These are phyloP conservation scores for Helicostylum pulchrum DNA, from an alignment of 192 early-diverging fungal genomes.

Conservation along the genomic window DNA sequence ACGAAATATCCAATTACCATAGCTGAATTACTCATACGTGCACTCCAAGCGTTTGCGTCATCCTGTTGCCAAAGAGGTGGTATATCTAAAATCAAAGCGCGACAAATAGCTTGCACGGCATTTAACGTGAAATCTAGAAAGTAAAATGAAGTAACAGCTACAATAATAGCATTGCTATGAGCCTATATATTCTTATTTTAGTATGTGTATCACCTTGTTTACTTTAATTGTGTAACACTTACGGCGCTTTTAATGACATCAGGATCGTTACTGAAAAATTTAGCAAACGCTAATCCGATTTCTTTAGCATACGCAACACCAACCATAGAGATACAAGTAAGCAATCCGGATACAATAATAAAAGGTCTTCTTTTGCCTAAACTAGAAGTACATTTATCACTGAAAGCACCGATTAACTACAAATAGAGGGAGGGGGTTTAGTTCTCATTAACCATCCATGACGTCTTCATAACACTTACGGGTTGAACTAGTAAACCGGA, in stretches of 20 bases:
- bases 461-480: constrained; percentile 7
- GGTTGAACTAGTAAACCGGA: constrained; percentile 36
- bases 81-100: constrained; percentile 85
- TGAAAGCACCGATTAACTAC: constrained; percentile 74
- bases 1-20: constrained; percentile 84
- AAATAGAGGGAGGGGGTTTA: not conserved
- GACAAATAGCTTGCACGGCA: constrained; percentile 76
- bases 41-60: constrained; percentile 78
- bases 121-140: constrained; percentile 94
- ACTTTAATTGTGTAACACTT: constrained; percentile 3
- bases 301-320: constrained; percentile 76
- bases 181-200: constrained; percentile 4
- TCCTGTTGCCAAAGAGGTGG: constrained; percentile 79
- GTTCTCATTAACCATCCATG: not conserved
- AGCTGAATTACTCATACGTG: constrained; percentile 79
- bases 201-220: not conserved
- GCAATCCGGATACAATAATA: constrained; percentile 64
- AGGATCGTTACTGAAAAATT: constrained; percentile 16
- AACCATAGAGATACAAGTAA: constrained; percentile 63
- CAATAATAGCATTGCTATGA: constrained; percentile 46
- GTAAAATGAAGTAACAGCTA: constrained; percentile 84
- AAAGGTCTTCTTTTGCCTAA: constrained; percentile 84
- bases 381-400: constrained; percentile 67
- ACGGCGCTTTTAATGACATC: not conserved
- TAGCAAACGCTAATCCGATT: constrained; percentile 33